phyloP scores from a whole-genome alignment of 2,329 filamentous ascomycete species.

The Aphanocladium album region DNA sequence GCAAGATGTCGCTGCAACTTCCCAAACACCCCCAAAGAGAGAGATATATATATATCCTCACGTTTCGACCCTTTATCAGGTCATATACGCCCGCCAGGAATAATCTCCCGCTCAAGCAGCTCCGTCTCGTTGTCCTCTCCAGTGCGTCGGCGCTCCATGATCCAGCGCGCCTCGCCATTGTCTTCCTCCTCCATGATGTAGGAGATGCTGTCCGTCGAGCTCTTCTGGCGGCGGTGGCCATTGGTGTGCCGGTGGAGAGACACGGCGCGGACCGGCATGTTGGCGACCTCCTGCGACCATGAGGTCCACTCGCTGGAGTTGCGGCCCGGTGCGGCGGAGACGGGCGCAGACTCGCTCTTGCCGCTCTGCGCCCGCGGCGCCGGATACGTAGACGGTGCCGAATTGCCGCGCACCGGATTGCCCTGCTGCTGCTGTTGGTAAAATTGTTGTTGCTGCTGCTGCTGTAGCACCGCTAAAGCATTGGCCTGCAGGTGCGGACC shows the following conservation, averaged over 20 bases:
- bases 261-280: not conserved
- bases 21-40: not conserved
- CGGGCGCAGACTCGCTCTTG: constrained; percentile 11
- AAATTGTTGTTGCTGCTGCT: not conserved
- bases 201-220: constrained; percentile 63
- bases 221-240: constrained; percentile 44
- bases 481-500: not conserved
- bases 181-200: constrained; percentile 62
- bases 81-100: constrained; percentile 50
- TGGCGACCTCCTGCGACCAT: constrained; percentile 3
- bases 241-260: constrained; percentile 18
- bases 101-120: constrained; percentile 59
- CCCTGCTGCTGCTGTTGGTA: not conserved
- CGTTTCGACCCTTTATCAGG: not conserved
- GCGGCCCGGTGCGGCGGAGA: constrained; percentile 4
- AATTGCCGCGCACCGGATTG: constrained; percentile 11
- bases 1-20: too few species aligned
- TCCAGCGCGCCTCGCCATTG: constrained; percentile 57
- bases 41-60: not conserved
- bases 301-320: constrained; percentile 6
- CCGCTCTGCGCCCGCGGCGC: not conserved
- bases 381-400: constrained; percentile 4
- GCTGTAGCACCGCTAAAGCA: not conserved
- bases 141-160: constrained; percentile 63
- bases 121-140: constrained; percentile 61